A percentile compares a stretch with the other conserved stretches of the same genome.
phyloP scores from a whole-genome alignment of 192 early-diverging fungal species.

The Spizellomyces sp. region DNA sequence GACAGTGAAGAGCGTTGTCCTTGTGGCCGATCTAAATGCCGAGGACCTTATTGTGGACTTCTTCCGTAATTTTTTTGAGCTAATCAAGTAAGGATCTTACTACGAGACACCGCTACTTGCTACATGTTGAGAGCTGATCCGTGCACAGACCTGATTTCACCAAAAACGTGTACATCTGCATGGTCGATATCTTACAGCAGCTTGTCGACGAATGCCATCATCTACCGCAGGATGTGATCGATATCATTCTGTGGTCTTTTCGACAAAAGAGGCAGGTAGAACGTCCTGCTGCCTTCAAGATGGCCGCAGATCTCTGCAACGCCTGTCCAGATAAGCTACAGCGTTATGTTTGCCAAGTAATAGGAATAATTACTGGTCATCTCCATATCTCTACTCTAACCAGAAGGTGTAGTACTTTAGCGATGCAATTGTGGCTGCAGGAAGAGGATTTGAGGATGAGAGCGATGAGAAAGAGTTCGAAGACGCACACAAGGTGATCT shows the following conservation, averaged over 20 bases:
- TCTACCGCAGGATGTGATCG: slow-evolving; percentile 80
- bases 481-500: slow-evolving; percentile 76
- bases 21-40: slow-evolving; percentile 79
- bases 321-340: slow-evolving; percentile 78
- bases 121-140: neutral
- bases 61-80: slow-evolving; percentile 73
- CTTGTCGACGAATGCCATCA: slow-evolving; percentile 72
- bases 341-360: slow-evolving; percentile 72
- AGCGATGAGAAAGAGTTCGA: slow-evolving; percentile 43
- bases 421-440: slow-evolving; percentile 73
- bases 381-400: slow-evolving; percentile 13
- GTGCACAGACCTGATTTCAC: slow-evolving; percentile 61
- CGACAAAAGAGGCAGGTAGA: slow-evolving; percentile 60
- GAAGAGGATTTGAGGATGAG: slow-evolving; percentile 34
- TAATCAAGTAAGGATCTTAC: slow-evolving; percentile 50
- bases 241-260: slow-evolving; percentile 82
- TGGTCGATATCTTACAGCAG: slow-evolving; percentile 82
- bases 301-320: slow-evolving; percentile 84
- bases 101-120: neutral
- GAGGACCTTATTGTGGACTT: slow-evolving; percentile 75
- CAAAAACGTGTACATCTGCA: slow-evolving; percentile 75
- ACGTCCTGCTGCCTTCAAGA: slow-evolving; percentile 44
- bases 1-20: slow-evolving; percentile 77
- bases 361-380: neutral
- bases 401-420: slow-evolving; percentile 73